These are phyloP conservation scores for Dictyostelium firmibasis DNA, from an alignment of 78 protist species.

Conservation along the genomic window DNA sequence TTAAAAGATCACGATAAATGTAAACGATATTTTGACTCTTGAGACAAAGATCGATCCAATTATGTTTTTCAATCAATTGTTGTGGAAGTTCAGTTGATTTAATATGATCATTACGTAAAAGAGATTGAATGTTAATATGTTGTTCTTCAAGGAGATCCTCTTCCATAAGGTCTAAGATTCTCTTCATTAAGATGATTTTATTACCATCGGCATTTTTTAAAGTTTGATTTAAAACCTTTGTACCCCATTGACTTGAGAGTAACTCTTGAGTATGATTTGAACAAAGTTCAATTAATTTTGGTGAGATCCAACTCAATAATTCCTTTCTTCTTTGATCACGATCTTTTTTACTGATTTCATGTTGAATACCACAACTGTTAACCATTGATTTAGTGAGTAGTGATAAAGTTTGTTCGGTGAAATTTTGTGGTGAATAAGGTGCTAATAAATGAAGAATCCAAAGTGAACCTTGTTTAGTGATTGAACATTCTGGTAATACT, in stretches of 20 bases:
- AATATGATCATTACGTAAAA: slow-evolving; percentile 32
- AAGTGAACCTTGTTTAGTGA: slow-evolving; percentile 28
- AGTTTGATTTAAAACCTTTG: slow-evolving; percentile 19
- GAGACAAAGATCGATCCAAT: background rate
- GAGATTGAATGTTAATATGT: slow-evolving; percentile 11
- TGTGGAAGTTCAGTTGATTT: slow-evolving; percentile 20
- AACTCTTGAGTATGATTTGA: background rate
- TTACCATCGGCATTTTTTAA: slow-evolving; percentile 7
- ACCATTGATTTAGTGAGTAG: background rate
- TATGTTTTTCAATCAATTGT: background rate
- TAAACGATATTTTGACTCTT: background rate
- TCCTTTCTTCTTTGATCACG: slow-evolving; percentile 43
- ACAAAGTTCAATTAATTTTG: slow-evolving; percentile 62
- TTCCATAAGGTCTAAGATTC: background rate
- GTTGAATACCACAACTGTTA: slow-evolving; percentile 11
- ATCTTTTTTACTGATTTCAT: slow-evolving; percentile 37
- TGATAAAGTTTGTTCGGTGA: background rate
- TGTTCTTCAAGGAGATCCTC: background rate
- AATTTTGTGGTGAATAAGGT: slow-evolving; percentile 37
- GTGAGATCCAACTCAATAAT: slow-evolving; percentile 22
- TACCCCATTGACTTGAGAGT: slow-evolving; percentile 15
- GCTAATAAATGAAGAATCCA: slow-evolving; percentile 34
- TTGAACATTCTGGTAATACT: slow-evolving; percentile 9
- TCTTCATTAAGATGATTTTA: slow-evolving; percentile 47
- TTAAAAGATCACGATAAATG: slow-evolving; percentile 6